These are phyloP conservation scores for Trypanosoma rangeli DNA, from an alignment of 208 protist genomes.

Conservation along the genomic window DNA sequence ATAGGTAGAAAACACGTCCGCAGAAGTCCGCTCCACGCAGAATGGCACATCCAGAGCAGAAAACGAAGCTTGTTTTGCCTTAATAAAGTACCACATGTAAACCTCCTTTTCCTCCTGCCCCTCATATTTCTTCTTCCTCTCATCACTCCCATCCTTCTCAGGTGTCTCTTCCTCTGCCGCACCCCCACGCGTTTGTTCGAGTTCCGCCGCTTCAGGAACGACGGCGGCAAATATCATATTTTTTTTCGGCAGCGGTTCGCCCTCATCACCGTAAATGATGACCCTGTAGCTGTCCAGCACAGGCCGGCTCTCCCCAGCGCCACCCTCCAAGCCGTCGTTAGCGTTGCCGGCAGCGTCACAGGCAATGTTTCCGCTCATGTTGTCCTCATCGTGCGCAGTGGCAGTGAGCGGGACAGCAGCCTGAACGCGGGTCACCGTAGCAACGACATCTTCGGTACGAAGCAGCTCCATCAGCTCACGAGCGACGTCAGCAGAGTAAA, in stretches of 20 bases:
- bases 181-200: neutral
- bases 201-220: neutral
- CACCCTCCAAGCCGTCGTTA: neutral
- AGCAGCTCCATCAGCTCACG: slow-evolving; percentile 10
- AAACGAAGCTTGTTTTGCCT: neutral
- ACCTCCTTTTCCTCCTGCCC: neutral
- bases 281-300: slow-evolving; percentile 5
- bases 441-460: neutral
- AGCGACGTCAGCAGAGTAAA: slow-evolving; percentile 13
- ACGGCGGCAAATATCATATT: neutral
- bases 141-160: neutral
- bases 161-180: neutral
- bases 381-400: neutral
- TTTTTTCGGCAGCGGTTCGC: neutral
- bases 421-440: neutral
- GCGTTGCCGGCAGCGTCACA: neutral
- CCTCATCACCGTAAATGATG: neutral
- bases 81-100: slow-evolving; percentile 19
- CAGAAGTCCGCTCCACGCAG: slow-evolving; percentile 6
- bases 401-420: neutral
- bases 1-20: neutral
- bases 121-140: neutral
- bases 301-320: no score
- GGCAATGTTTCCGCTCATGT: no score
- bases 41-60: neutral